Evolutionary conservation across 352 stramenopile genomes (phyloP).

Genomic region (Pythium sp.): DNA sequence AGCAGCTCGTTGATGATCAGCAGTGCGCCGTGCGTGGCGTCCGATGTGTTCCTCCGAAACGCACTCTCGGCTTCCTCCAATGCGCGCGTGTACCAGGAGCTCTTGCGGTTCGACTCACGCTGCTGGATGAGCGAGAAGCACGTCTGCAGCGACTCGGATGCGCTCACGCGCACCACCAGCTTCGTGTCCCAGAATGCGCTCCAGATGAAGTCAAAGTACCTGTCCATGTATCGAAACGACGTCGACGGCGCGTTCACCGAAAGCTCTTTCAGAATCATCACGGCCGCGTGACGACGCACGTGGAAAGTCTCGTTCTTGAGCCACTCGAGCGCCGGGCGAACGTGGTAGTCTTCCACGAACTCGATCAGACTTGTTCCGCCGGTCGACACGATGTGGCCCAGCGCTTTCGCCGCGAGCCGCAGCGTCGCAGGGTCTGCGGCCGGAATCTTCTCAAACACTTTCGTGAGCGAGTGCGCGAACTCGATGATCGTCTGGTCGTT

Average conservation of each 20-base stretch:
- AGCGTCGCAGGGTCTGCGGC: conserved; percentile 69
- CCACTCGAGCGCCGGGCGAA: conserved; percentile 85
- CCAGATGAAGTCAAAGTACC: conserved; percentile 90
- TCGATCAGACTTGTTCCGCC: conserved; percentile 85
- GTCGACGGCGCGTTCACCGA: conserved; percentile 85
- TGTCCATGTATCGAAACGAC: conserved; percentile 86
- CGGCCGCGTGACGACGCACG: conserved; percentile 75
- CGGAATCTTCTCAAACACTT: conserved; percentile 87
- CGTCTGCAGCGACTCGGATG: conserved; percentile 79
- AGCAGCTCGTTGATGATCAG: conserved; percentile 86
- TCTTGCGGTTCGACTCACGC: conserved; percentile 86
- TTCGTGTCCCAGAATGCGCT: conserved; percentile 86
- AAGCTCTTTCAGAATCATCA: conserved; percentile 87
- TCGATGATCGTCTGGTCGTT: conserved; percentile 91
- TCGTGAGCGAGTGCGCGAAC: conserved; percentile 84
- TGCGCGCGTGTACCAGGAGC: conserved; percentile 73
- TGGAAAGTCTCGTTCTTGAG: conserved; percentile 90
- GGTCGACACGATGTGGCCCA: conserved; percentile 87
- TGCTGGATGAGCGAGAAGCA: conserved; percentile 87
- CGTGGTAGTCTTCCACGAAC: conserved; percentile 88
- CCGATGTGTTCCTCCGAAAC: conserved; percentile 72
- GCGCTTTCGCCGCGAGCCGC: conserved; percentile 67
- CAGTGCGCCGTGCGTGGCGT: conserved; percentile 77
- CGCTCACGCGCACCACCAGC: conserved; percentile 72
- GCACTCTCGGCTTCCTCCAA: conserved; percentile 74